Evolutionary conservation across 2,329 filamentous ascomycete species (phyloP), one percentile per base, ranked within the genome.

Genomic region (Paraconiothyrium brasiliense): DNA sequence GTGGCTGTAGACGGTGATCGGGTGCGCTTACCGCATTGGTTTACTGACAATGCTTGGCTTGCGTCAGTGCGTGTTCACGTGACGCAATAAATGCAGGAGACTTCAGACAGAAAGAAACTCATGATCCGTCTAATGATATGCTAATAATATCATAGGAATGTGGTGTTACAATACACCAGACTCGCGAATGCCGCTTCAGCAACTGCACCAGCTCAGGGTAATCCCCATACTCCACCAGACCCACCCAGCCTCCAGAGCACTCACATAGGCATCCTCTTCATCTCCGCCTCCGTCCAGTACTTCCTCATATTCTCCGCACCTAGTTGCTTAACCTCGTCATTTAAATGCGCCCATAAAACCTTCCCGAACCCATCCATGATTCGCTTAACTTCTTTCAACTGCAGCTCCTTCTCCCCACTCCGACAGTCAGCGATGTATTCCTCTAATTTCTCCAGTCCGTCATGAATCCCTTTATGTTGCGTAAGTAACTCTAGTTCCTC

Each of bases 271-370:
- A 95, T 84, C 55, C 81, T 79, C 76, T 79, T 82, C 78, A 97
- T 89, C 83, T 97, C 93, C 50, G 92, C 87, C 62, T 88, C 68
- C 0, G 84, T 90, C 92, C 92, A 97, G 78, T 91, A 93, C 78
- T 84, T 87, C 68, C 92, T 85, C 93, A 97, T 97, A 76, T 94
- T 96, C 77, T 95, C 91, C 48, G 93, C 93, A 2, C 90, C 87
- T 35, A 97, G 78, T 67, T 91, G 86, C 77, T 84, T 82, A 8
- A 97, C 93, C 83, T 97, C 93, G 70, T 94, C 89, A 71, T 95
- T 92, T 62, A 97, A 80, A 83, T 97, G 93, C 72, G 81, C 82
- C 91, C 92, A 94, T 52, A 97, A 77, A 65, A 97, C 91, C 10
- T 83, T 82, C 11, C 91, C 91, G 87, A 94, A 97, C 4, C 78